Conservation (phyloP, 2,329 filamentous ascomycete species). For the Pyrenophora graminea region DNA sequence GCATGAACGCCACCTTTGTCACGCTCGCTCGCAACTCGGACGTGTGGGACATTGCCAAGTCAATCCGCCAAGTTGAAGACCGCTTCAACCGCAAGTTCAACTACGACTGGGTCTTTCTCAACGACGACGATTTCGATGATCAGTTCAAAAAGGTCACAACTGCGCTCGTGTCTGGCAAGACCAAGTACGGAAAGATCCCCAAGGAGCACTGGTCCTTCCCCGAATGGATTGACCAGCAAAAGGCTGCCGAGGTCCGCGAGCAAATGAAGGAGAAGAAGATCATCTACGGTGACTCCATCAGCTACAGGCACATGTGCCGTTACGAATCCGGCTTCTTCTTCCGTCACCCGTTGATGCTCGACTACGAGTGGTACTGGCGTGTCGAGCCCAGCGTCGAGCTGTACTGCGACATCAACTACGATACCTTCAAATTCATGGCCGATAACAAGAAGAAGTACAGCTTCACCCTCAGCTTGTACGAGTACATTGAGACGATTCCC, state of each 20-base stretch:
- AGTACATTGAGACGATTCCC: conserved; percentile 94
- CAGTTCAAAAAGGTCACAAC: conserved; percentile 91
- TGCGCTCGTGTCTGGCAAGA: conserved; percentile 88
- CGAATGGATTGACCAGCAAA: conserved; percentile 92
- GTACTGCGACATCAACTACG: conserved; percentile 93
- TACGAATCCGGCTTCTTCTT: conserved; percentile 99
- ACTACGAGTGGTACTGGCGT: conserved; percentile 99
- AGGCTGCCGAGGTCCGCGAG: conserved; percentile 85
- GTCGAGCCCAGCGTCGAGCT: conserved; percentile 97
- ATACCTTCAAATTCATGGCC: conserved; percentile 95
- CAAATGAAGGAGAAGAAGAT: conserved; percentile 95
- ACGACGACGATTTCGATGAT: conserved; percentile 91
- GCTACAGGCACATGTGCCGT: conserved; percentile 98
- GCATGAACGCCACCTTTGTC: conserved; percentile 97
- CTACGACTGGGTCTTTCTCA: conserved; percentile 99
- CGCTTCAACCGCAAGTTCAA: conserved; percentile 96
- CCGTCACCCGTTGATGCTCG: conserved; percentile 86
- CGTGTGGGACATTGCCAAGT: conserved; percentile 94
- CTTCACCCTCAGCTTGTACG: conserved; percentile 92
- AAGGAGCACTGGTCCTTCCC: conserved; percentile 98
- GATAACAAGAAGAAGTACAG: conserved; percentile 98
- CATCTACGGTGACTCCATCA: conserved; percentile 96
- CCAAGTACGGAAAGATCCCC: conserved; percentile 86
- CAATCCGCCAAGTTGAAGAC: conserved; percentile 95
- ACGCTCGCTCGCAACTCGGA: conserved; percentile 92